Base-by-base conservation (phyloP, 2,329 filamentous ascomycete genomes). In the Epichloe elymi region DNA sequence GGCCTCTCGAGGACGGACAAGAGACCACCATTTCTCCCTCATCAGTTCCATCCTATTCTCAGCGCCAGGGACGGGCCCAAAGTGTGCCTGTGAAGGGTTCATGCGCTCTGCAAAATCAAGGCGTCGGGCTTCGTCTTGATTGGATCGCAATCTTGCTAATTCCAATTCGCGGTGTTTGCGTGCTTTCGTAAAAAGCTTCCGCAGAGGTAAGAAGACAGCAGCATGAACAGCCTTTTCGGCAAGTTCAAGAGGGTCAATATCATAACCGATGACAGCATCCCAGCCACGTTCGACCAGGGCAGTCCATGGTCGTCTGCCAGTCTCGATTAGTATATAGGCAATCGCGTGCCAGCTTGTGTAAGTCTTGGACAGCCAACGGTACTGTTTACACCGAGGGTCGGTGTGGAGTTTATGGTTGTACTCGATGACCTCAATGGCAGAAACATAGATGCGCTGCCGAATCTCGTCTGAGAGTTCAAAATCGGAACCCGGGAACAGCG, bases 371-470 rank as follows among this genome's bases (percentile, higher is more conserved):
- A 76, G 60, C 74, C 74, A 77, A 19, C 67, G 61, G 61, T 72
- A 77, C 38, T 70, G 68, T 47, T 67, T 67, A 55, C 66, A 70
- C 6, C 70, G 64, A 6, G 62, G 59, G 42, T 88, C 82, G 0
- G 74, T 78, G 58, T 85, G 79, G 14, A 89, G 68, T 1, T 85
- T 71, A 46, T 82, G 71, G 17, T 78, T 78, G 61, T 86, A 67
- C 63, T 90, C 86, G 45, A 88, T 75, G 26, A 89, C 80, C 59
- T 90, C 85, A 26, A 90, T 75, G 2, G 84, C 82, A 0, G 83
- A 85, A 23, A 83, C 68, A 61, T 88, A 86, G 1, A 90, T 71
- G 52, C 81, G 81, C 54, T 88, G 78, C 51, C 80, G 79, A 8
- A 79, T 78, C 46, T 82, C 81, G 47, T 78, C 73, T 0, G 79